phyloP scores from a whole-genome alignment of 2,329 filamentous ascomycete genomes.

The Alternaria ventricosa region DNA sequence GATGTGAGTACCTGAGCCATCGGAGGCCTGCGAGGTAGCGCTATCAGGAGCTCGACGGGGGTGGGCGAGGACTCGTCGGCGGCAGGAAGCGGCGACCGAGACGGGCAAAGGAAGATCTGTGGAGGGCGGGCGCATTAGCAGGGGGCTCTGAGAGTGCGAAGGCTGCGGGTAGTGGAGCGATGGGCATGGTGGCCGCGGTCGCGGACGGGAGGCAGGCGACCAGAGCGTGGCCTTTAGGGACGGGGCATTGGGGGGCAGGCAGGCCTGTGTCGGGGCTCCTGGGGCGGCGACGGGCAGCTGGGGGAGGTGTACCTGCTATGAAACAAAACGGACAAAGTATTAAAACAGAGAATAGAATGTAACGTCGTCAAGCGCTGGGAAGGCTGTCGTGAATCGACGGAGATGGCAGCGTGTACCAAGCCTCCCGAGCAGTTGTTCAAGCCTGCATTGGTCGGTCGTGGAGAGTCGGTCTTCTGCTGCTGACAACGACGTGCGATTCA shows the following conservation, averaged over 20 bases:
- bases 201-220: slow-evolving; percentile 22
- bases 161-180: slow-evolving; percentile 12
- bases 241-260: slow-evolving; percentile 9
- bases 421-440: slow-evolving; percentile 48
- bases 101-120: slow-evolving; percentile 25
- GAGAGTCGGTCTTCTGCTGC: slow-evolving; percentile 31
- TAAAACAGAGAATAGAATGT: slow-evolving; percentile 48
- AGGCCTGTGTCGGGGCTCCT: slow-evolving; percentile 21
- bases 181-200: slow-evolving; percentile 11
- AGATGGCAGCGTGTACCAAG: slow-evolving; percentile 51
- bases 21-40: slow-evolving; percentile 34
- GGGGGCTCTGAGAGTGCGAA: slow-evolving; percentile 1
- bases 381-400: slow-evolving; percentile 48
- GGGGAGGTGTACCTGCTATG: slow-evolving; percentile 36
- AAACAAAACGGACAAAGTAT: slow-evolving; percentile 40
- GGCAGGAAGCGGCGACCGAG: slow-evolving; percentile 21
- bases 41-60: slow-evolving; percentile 27
- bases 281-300: slow-evolving; percentile 17
- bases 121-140: slow-evolving; percentile 25
- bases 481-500: slow-evolving; percentile 31
- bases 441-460: slow-evolving; percentile 46
- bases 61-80: slow-evolving; percentile 20
- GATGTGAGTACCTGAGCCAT: slow-evolving; percentile 57
- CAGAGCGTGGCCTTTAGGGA: slow-evolving; percentile 25
- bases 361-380: slow-evolving; percentile 41